These are phyloP conservation scores for Rhizoclosmatium hyalinum DNA, from an alignment of 371 early-diverging fungal species.

Conservation along the genomic window DNA sequence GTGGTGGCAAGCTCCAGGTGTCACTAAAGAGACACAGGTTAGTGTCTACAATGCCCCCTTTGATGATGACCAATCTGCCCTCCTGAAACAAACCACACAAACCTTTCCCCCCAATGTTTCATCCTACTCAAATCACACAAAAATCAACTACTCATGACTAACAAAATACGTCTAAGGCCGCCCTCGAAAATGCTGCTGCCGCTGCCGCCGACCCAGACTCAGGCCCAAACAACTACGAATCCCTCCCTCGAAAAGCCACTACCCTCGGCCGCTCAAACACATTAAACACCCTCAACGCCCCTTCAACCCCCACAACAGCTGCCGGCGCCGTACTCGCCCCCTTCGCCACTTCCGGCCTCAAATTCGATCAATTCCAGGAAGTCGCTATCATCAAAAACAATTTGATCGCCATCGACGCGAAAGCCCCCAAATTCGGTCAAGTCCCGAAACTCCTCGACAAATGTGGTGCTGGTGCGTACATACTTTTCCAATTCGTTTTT, in stretches of 20 bases:
- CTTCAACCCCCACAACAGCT: neutral
- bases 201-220: neutral
- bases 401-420: neutral
- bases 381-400: constrained; percentile 21
- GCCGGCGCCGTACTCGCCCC: neutral
- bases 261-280: constrained; percentile 16
- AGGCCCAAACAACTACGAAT: neutral
- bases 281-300: neutral
- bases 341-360: neutral
- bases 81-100: too few relatives aligned
- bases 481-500: neutral
- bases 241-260: neutral
- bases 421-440: constrained; percentile 20
- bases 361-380: constrained; percentile 25
- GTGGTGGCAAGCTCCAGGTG: constrained; percentile 36
- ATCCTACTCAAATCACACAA: neutral
- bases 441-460: constrained; percentile 14
- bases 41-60: neutral
- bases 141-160: neutral
- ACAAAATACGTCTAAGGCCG: neutral
- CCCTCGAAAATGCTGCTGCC: neutral
- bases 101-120: neutral
- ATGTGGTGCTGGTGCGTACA: constrained; percentile 25
- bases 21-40: constrained; percentile 29
- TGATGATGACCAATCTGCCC: too few relatives aligned